These are phyloP conservation scores for Hebeloma cylindrosporum DNA, from an alignment of 768 basidiomycete genomes.

Conservation along the genomic window DNA sequence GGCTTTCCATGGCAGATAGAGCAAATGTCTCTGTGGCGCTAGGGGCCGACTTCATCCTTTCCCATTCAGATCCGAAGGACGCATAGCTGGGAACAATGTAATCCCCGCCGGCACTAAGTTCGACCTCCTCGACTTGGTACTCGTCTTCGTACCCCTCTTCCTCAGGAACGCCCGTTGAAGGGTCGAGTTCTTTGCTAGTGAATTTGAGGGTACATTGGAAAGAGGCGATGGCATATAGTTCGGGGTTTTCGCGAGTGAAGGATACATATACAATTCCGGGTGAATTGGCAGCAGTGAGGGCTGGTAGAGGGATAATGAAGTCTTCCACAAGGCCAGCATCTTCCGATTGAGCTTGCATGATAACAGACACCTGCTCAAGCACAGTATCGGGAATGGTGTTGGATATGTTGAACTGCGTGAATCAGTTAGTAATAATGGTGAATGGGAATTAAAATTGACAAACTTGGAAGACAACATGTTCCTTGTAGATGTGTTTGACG, in stretches of 20 bases:
- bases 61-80: constrained; percentile 95
- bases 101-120: constrained; percentile 88
- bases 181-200: constrained; percentile 96
- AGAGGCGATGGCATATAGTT: constrained; percentile 75
- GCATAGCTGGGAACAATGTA: constrained; percentile 96
- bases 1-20: constrained; percentile 85
- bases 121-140: constrained; percentile 95
- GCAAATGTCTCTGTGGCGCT: constrained; percentile 91
- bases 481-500: constrained; percentile 95
- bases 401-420: constrained; percentile 85
- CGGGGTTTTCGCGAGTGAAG: constrained; percentile 81
- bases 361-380: constrained; percentile 89
- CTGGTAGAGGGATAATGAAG: constrained; percentile 85
- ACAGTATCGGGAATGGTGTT: constrained; percentile 97
- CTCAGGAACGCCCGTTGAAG: constrained; percentile 91
- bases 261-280: constrained; percentile 92
- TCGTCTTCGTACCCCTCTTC: constrained; percentile 99
- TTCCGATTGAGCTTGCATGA: constrained; percentile 81
- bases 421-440: constrained; percentile 9
- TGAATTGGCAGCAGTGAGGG: constrained; percentile 66
- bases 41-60: constrained; percentile 76
- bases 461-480: constrained; percentile 97
- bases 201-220: constrained; percentile 94
- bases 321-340: constrained; percentile 84
- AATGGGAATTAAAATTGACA: constrained; percentile 2